phyloP scores from a whole-genome alignment of 495 filamentous ascomycete genomes.

The Recurvomyces mirabilis region DNA sequence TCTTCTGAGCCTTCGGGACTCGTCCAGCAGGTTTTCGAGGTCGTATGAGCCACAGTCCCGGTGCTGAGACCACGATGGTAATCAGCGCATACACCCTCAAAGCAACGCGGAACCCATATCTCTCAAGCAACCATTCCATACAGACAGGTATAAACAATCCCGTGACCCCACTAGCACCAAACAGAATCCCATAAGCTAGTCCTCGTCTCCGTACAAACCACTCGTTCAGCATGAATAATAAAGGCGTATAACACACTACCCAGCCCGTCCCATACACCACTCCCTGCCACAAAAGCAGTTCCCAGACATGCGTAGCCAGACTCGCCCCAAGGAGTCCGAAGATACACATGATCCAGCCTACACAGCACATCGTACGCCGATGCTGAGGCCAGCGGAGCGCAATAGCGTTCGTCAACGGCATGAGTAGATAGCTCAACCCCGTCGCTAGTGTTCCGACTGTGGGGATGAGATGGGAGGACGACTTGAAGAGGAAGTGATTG shows the following conservation, averaged over 20 bases:
- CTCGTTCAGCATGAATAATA: constrained; percentile 31
- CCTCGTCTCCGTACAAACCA: constrained; percentile 33
- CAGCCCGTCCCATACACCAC: constrained; percentile 23
- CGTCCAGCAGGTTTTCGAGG: constrained; percentile 13
- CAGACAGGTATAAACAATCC: constrained; percentile 31
- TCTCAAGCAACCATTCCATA: constrained; percentile 26
- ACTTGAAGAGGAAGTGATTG: constrained; percentile 11
- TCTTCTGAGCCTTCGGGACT: not conserved
- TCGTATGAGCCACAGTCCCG: constrained; percentile 28
- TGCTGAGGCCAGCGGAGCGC: constrained; percentile 15
- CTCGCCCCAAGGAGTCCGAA: constrained; percentile 17
- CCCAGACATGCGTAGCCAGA: constrained; percentile 18
- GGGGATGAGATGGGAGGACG: constrained; percentile 11
- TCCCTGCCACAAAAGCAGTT: constrained; percentile 23
- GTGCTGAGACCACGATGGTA: constrained; percentile 29
- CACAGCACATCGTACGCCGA: constrained; percentile 9
- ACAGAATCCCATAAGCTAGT: constrained; percentile 35
- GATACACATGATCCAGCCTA: constrained; percentile 22
- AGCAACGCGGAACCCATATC: constrained; percentile 29
- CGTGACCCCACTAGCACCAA: constrained; percentile 29
- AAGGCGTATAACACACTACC: constrained; percentile 23
- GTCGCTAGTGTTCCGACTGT: constrained; percentile 21
- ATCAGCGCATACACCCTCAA: constrained; percentile 30
- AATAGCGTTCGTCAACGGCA: constrained; percentile 21
- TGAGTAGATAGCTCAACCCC: constrained; percentile 21